Base-by-base conservation (phyloP, 106 monocot genomes). In the Allium fistulosum region DNA sequence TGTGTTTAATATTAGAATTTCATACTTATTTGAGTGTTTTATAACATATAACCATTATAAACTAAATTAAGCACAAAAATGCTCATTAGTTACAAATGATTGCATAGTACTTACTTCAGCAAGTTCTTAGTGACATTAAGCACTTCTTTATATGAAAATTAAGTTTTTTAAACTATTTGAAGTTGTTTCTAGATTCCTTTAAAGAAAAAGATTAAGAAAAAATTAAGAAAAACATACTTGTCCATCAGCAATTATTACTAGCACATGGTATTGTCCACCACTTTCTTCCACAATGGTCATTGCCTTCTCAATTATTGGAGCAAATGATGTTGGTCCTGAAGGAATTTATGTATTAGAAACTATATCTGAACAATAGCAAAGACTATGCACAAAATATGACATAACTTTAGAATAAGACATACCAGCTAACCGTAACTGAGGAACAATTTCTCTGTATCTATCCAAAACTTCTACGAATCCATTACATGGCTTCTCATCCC, bases 211-310 rank as follows among this genome's bases (percentile, higher is more conserved):
- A n/a, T n/a, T n/a, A n/a, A n/a, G 2, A 37, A 37, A 4, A 5
- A 1, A 2, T 37, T 59, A 59, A 59, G 59, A 6, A 50, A 50
- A 66, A 50, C 66, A 66, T 82, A 90, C 94, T 86, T 94, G 93
- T 13, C 93, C 93, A 66, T 94, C 93, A 69, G 93, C 93, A 71
- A 94, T 90, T 73, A 94, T 90, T 48, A 94, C 18, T 57, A 94
- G 70, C 66, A 94, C 87, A 82, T 94, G 94, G 71, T 94, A 94
- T 61, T 90, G 87, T 0, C 84, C 87, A 13, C 84, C 84, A 74
- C 82, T 90, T 8, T 82, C 59, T 67, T 84, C 84, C 7, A 94
- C 90, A 67, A 94, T 90, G 10, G 73, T 81, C 74, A 79, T 85
- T 13, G 94, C 90, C 83, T 78, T 87, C 71, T 95, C 87, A 69